Base-by-base conservation (phyloP, 2,329 filamentous ascomycete species). In the Xylariaceae sp. region DNA sequence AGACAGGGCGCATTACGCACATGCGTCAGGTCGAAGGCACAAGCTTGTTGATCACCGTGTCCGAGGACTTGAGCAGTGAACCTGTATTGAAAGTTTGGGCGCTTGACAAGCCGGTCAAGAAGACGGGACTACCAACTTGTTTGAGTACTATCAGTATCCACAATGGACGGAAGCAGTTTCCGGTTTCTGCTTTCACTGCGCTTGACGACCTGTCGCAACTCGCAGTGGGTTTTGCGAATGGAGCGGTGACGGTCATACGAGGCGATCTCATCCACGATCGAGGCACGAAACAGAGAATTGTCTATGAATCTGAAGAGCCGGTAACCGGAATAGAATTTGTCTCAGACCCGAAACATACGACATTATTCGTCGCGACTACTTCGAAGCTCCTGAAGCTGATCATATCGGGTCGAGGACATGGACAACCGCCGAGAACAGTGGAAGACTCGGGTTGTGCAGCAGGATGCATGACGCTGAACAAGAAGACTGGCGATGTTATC, bases 41-140 rank as follows among this genome's bases (percentile, higher is more conserved):
- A 1, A 86, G 89, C 47, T 71, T 96, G 54, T 77, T 99, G 27
- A 84, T 96, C 33, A 97, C 94, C 0, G 77, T 92, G 52, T 82
- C 87, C 51, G 94, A 99, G 70, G 91, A 97, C 62, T 75, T 96
- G 45, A 87, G 87, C 36, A 87, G 81, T 61, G 90, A 97, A 61
- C 92, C 94, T 0, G 80, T 92, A 17, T 71, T 99, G 52, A 97
- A 96, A 68, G 92, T 97, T n/a, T 99, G 94, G 94, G 92, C 90
- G 18, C 76, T 99, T 59, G 91, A 97, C 66, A 95, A 91, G 71
- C 79, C 86, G 4, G 90, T 95, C 58, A 97, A 94, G 78, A 97
- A 95, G 77, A 95, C 89, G 5, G 90, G 90, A 39, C 76, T 86
- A 54, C 94, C 94, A 14, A 89, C 86, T 36, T 97, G 94, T 66